Conservation (phyloP, 495 filamentous ascomycete genomes). For the Aspergillus mulundensis region DNA sequence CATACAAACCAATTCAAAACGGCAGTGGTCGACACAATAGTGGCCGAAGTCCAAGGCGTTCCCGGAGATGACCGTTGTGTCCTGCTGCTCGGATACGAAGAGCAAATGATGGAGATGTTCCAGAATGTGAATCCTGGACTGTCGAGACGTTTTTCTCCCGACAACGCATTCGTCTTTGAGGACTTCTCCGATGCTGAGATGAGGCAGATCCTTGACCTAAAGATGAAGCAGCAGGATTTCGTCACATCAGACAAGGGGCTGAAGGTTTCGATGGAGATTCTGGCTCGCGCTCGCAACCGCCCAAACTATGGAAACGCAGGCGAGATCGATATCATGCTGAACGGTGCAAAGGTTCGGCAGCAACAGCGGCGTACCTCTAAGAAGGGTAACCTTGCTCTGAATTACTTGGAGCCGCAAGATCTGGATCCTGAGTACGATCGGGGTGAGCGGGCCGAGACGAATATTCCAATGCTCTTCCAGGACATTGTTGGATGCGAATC, state of each 20-base stretch:
- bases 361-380: conserved; percentile 41
- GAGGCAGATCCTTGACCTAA: conserved; percentile 48
- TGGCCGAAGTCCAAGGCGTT: conserved; percentile 73
- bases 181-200: conserved; percentile 63
- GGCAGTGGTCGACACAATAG: conserved; percentile 73
- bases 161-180: conserved; percentile 63
- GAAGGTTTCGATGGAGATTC: conserved; percentile 35
- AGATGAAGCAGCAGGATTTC: conserved; percentile 46
- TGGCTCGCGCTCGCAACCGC: conserved; percentile 40
- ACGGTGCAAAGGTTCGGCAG: conserved; percentile 54
- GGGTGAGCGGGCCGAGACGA: conserved; percentile 42
- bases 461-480: conserved; percentile 56
- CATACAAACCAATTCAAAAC: conserved; percentile 55
- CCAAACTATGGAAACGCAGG: conserved; percentile 55
- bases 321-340: conserved; percentile 61
- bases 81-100: conserved; percentile 70
- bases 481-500: conserved; percentile 64
- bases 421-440: conserved; percentile 67
- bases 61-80: conserved; percentile 78
- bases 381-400: conserved; percentile 21
- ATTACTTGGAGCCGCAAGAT: conserved; percentile 55
- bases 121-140: conserved; percentile 77
- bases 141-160: conserved; percentile 61
- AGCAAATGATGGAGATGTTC: conserved; percentile 76
- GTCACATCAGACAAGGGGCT: conserved; percentile 37